Evolutionary conservation across 2,329 filamentous ascomycete genomes (phyloP).

Genomic region (Paracoccidioides lutzii): DNA sequence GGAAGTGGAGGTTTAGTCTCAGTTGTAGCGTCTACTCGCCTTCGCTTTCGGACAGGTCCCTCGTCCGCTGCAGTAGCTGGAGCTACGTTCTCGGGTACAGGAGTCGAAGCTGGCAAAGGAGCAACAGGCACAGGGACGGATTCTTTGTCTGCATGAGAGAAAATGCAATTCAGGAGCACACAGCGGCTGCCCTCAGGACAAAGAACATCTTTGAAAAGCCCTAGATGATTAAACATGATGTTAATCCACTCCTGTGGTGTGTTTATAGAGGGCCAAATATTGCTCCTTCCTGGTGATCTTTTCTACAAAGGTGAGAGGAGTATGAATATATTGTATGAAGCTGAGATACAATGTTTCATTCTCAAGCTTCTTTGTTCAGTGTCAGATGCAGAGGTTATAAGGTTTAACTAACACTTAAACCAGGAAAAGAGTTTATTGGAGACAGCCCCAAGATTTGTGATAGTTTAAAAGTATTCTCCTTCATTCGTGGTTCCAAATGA

Average conservation of each 20-base stretch:
- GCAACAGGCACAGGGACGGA: slow-evolving; percentile 6
- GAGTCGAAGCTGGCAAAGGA: background rate
- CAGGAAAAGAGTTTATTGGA: background rate
- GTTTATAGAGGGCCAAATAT: background rate
- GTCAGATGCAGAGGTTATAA: background rate
- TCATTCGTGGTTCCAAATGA: background rate
- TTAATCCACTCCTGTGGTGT: background rate
- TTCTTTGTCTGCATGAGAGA: slow-evolving; percentile 34
- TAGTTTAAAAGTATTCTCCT: background rate
- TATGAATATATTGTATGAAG: background rate
- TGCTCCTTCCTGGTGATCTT: background rate
- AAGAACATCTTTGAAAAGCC: slow-evolving; percentile 39
- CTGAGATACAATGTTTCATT: background rate
- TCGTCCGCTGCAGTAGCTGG: slow-evolving; percentile 2
- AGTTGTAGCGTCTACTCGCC: slow-evolving; percentile 7
- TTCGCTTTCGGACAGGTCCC: slow-evolving; percentile 22
- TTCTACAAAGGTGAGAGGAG: background rate
- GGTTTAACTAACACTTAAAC: background rate
- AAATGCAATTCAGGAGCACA: slow-evolving; percentile 44
- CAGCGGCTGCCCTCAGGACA: slow-evolving; percentile 43
- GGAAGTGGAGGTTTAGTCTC: background rate
- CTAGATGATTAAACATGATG: slow-evolving; percentile 43
- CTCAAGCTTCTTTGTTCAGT: background rate
- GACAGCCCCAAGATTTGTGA: background rate
- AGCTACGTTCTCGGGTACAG: background rate